Conservation (phyloP, 345 rosid species). For the Noccaea caerulescens region DNA sequence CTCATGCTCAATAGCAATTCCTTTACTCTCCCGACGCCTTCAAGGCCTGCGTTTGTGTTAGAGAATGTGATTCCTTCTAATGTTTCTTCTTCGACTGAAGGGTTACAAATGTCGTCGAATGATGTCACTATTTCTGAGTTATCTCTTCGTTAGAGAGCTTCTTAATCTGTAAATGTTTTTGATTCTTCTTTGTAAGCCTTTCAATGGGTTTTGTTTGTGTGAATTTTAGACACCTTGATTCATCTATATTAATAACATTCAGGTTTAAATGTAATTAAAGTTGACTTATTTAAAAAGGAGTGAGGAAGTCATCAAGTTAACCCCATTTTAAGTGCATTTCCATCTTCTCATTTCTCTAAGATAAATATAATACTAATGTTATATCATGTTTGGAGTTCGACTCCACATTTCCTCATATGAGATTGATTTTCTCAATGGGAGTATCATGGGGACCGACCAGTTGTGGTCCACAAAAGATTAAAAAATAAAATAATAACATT, state of each 20-base stretch:
- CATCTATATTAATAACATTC: too few relatives aligned
- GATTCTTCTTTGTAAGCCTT: neutral
- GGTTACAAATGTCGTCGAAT: conserved; percentile 30
- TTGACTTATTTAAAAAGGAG: neutral
- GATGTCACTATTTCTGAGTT: conserved; percentile 36
- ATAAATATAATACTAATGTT: neutral
- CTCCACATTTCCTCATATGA: too few relatives aligned
- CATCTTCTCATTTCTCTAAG: neutral
- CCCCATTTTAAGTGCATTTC: neutral
- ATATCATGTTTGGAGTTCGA: too few relatives aligned
- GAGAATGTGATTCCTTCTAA: conserved; percentile 23
- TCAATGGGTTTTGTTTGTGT: conserved; percentile 7
- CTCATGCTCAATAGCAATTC: conserved; percentile 57
- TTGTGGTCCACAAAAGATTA: too few relatives aligned
- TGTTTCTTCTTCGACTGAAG: conserved; percentile 32
- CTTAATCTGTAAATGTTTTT: conserved; percentile 9
- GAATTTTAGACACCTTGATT: conserved; percentile 5
- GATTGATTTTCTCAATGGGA: too few relatives aligned
- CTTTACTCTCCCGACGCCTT: conserved; percentile 47
- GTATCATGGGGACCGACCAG: too few relatives aligned
- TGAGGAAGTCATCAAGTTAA: neutral
- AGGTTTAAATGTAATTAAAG: too few relatives aligned
- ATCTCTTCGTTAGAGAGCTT: conserved; percentile 31
- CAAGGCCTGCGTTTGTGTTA: conserved; percentile 48
- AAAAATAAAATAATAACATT: too few relatives aligned